Percentiles rank a stretch among this genome's conserved stretches.
phyloP scores from a whole-genome alignment of 228 moss, liverwort and hornwort genomes.

The Sphagnum magellanicum region DNA sequence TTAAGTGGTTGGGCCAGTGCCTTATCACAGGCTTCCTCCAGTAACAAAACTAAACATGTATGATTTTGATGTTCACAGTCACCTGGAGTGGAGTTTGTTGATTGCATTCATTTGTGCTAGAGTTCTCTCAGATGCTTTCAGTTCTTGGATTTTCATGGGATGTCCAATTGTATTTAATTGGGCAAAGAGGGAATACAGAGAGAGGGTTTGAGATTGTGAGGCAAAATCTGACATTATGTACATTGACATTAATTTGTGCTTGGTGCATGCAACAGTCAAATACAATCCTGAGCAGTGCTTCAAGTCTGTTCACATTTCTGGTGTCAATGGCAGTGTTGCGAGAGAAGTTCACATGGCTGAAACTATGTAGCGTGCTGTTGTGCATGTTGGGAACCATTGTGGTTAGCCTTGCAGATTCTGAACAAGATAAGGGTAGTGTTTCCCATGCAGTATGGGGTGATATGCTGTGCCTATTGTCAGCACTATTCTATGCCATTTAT shows the following conservation, averaged over 20 bases:
- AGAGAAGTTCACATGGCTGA: conserved; percentile 83
- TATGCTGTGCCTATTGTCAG: conserved; percentile 63
- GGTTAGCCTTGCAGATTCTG: conserved; percentile 75
- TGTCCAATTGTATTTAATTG: too few relatives aligned
- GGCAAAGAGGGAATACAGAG: too few relatives aligned
- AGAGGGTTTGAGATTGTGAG: too few relatives aligned
- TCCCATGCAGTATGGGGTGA: conserved; percentile 65
- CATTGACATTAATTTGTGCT: not conserved
- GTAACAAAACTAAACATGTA: too few relatives aligned
- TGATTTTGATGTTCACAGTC: too few relatives aligned
- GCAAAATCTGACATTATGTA: too few relatives aligned
- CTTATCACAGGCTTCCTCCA: too few relatives aligned
- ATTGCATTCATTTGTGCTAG: too few relatives aligned
- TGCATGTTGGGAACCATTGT: conserved; percentile 80
- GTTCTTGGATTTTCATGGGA: too few relatives aligned
- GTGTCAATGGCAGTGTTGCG: conserved; percentile 65
- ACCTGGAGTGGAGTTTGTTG: too few relatives aligned
- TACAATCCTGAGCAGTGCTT: conserved; percentile 79
- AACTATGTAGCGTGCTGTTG: conserved; percentile 66
- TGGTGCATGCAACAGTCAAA: conserved; percentile 51
- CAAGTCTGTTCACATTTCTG: conserved; percentile 88
- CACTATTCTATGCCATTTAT: conserved; percentile 69
- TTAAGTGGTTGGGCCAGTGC: too few relatives aligned
- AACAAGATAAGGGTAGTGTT: conserved; percentile 23
- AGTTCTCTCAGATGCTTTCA: too few relatives aligned